These are phyloP conservation scores for Auxenochlorella pyrenoidosa DNA, from an alignment of 139 green algal genomes.

Conservation along the genomic window DNA sequence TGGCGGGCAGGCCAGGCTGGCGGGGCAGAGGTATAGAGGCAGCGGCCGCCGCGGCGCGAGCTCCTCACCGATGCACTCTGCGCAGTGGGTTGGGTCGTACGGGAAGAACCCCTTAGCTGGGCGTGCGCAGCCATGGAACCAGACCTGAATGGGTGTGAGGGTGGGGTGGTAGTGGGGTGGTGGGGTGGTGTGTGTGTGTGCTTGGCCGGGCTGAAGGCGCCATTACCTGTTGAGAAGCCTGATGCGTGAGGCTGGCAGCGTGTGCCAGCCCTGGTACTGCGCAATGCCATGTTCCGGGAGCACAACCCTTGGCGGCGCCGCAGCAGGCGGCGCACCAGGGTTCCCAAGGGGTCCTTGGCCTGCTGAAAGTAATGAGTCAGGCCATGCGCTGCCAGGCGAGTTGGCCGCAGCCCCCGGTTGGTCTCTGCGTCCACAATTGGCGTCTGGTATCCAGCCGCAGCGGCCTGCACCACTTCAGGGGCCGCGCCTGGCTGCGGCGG, in stretches of 20 bases:
- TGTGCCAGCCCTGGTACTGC: too few species aligned
- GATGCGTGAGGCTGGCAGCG: too few species aligned
- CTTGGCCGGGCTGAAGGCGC: too few species aligned
- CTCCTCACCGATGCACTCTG: constrained; percentile 23
- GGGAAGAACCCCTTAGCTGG: constrained; percentile 1
- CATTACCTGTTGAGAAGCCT: too few species aligned
- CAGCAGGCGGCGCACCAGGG: neutral
- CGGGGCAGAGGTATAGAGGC: too few species aligned
- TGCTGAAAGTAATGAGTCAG: constrained; percentile 9
- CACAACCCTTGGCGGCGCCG: too few species aligned
- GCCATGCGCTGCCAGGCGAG: neutral
- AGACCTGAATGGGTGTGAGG: neutral
- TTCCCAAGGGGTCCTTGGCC: neutral
- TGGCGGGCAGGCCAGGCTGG: too few species aligned
- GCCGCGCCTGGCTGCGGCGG: neutral
- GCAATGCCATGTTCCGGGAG: too few species aligned
- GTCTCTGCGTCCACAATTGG: neutral
- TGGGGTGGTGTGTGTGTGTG: too few species aligned
- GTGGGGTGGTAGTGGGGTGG: too few species aligned
- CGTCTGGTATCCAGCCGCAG: neutral
- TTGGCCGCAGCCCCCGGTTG: neutral
- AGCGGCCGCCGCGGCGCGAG: too few species aligned
- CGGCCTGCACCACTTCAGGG: neutral
- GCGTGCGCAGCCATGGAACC: constrained; percentile 22
- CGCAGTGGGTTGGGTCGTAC: neutral